These are phyloP conservation scores for Shiraia sp. DNA, from an alignment of 2,329 filamentous ascomycete genomes.

Conservation along the genomic window DNA sequence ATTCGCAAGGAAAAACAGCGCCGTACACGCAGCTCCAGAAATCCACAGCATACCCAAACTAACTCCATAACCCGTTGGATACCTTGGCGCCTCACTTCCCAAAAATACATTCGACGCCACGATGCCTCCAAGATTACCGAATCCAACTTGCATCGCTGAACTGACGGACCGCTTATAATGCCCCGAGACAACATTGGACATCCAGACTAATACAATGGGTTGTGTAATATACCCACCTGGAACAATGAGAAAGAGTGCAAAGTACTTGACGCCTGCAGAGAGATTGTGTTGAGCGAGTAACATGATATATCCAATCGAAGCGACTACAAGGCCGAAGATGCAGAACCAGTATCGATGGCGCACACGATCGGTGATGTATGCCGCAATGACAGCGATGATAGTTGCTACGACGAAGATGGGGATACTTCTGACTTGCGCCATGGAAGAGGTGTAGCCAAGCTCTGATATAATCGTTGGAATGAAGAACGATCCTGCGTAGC, in stretches of 20 bases:
- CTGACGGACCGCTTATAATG: conserved; percentile 61
- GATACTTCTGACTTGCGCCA: conserved; percentile 44
- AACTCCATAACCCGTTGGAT: conserved; percentile 55
- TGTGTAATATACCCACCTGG: conserved; percentile 59
- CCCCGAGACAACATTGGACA: conserved; percentile 61
- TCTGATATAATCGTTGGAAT: conserved; percentile 47
- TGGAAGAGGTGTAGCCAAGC: conserved; percentile 43
- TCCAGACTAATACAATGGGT: conserved; percentile 60
- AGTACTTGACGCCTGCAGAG: conserved; percentile 55
- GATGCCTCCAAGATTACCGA: conserved; percentile 57
- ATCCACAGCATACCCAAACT: conserved; percentile 56
- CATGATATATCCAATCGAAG: conserved; percentile 60
- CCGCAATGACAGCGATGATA: conserved; percentile 40
- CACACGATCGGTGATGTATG: conserved; percentile 54
- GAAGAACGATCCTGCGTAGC: conserved; percentile 50
- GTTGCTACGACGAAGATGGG: conserved; percentile 47
- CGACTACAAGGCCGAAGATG: conserved; percentile 53
- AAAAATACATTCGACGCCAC: conserved; percentile 57
- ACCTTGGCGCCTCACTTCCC: conserved; percentile 50
- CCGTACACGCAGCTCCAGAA: conserved; percentile 49
- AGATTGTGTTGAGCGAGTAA: conserved; percentile 54
- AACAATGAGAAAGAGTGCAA: conserved; percentile 60
- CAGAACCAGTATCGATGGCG: conserved; percentile 59
- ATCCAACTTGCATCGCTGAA: conserved; percentile 51
- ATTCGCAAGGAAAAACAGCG: conserved; percentile 47